Base-by-base conservation (phyloP, 1,284 basidiomycete species). In the Caloboletus firmus region DNA sequence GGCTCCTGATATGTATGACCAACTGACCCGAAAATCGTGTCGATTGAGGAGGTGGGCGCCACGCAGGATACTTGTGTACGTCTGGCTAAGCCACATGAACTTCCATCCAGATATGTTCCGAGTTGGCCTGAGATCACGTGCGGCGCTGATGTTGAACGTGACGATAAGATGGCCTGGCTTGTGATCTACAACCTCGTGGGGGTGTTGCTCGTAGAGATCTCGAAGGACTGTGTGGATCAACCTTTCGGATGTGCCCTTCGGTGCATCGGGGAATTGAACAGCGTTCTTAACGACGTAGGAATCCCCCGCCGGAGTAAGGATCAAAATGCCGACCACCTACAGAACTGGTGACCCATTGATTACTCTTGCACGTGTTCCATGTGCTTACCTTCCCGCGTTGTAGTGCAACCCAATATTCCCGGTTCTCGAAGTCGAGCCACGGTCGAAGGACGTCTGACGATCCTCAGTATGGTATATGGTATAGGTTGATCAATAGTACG, bases 211-310 rank as follows among this genome's bases (percentile, higher is more conserved):
- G 7, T 59, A 61, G 8, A 79, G 61, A 51, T 74, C 71, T 39
- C 63, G 67, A 42, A 80, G 69, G 2, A 70, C 70, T 1, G 69
- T 70, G 59, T 74, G 73, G 46, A 80, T 81, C 49, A 79, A 71
- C 22, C 62, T 61, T 48, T 79, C 76, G 0, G 78, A 79, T 3
- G 76, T 79, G 26, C 78, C 78, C 55, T 74, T 74, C 0, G 77
- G 78, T 3, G 77, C 74, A 37, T 70, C 59, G 3, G 76, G 76
- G 61, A 80, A 79, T 22, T 74, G 74, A 28, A 71, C 67, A 8
- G 73, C 72, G 44, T 79, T 79, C 62, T 80, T 79, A 56, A 78
- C 78, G 51, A 77, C 74, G 63, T 76, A 78, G 32, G 72, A 64
- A 36, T 61, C 61, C 28, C 71, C 70, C 17, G 76, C 73, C 0